Evolutionary conservation across 2,329 filamentous ascomycete species (phyloP), one percentile per base, ranked within the genome.

Genomic region (Davidsoniella australis): DNA sequence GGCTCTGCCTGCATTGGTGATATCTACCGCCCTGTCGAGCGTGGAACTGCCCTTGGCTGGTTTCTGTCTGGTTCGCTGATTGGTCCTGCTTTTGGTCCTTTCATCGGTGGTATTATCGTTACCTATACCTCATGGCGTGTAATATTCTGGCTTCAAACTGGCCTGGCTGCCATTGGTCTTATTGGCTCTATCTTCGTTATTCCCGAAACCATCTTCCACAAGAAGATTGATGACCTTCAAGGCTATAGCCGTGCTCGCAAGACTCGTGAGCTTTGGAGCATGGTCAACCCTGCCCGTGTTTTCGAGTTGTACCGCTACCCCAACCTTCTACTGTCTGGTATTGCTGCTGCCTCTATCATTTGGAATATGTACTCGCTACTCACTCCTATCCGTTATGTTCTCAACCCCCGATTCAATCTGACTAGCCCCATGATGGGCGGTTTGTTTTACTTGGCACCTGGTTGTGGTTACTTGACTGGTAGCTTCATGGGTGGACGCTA

Each of bases 131-230:
- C 70, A 2, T 89, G 84, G 84, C 71, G 81, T 16, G 73, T 75
- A 40, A 85, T 87, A 48, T 87, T 86, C 64, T 87, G 81, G 78
- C 66, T 88, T 0, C 82, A 87, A 58, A 76, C 78, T 0, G 82
- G 73, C 0, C 68, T 86, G 5, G 78, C 78, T 0, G 80, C 73
- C 2, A 58, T 72, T 0, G 78, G 75, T 1, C 67, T 71, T 0
- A 17, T 78, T 0, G 70, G 79, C 0, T 71, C 82, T 29, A 71
- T 76, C 55, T 76, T 84, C 56, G 64, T 85, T 10, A 70, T 87
- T 9, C 80, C 80, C 0, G 82, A 88, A 60, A 88, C 82, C 0
- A 80, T 83, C 46, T 79, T 81, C 51, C 70, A 74, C 53, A 76
- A 72, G 58, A 73, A 74, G 51, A 73, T 75, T 17, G 65, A 72